Percentiles rank a stretch among this genome's conserved stretches.
Evolutionary conservation across 345 rosid genomes (phyloP).

Genomic region (Boechera divaricarpa): DNA sequence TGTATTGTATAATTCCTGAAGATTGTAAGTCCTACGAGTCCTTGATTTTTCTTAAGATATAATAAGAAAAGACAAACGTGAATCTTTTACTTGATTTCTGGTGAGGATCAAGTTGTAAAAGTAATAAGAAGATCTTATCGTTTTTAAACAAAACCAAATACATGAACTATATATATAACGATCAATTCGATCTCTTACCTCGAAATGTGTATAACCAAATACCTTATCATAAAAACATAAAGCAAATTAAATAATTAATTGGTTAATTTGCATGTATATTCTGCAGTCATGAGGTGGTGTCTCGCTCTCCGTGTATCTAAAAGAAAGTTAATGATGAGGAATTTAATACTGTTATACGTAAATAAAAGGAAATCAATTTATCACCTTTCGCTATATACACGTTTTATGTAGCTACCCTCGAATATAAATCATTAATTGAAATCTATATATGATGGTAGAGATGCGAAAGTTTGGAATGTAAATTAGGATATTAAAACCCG

Average conservation of each 20-base stretch:
- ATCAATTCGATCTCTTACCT: neutral
- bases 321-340: neutral
- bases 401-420: neutral
- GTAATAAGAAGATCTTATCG: neutral
- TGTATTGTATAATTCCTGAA: slow-evolving; percentile 6
- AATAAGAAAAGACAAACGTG: neutral
- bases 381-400: neutral
- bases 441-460: too few species aligned
- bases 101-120: neutral
- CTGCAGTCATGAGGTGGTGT: slow-evolving; percentile 20
- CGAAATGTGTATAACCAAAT: neutral
- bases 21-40: neutral
- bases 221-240: neutral
- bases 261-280: slow-evolving; percentile 15
- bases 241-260: neutral
- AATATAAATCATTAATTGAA: neutral
- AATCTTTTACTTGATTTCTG: neutral
- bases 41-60: neutral
- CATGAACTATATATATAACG: neutral
- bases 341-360: neutral
- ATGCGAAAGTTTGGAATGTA: neutral
- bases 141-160: neutral
- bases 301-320: neutral
- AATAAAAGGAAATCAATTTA: neutral
- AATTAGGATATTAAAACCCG: neutral